These are phyloP conservation scores for Agastache rugosa DNA, from an alignment of 257 asterid species.

Conservation along the genomic window DNA sequence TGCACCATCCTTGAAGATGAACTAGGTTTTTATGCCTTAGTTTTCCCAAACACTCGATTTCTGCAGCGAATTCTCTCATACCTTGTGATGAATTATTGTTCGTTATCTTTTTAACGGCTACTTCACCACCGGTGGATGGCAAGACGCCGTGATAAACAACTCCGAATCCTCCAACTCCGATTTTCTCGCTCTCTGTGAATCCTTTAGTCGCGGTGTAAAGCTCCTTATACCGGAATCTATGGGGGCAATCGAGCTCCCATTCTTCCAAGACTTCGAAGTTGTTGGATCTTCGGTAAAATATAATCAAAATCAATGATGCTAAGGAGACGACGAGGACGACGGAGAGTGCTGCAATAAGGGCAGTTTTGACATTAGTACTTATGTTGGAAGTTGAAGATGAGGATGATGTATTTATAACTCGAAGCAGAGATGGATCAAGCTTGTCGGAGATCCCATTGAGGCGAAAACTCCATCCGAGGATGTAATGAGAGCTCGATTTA, in stretches of 20 bases:
- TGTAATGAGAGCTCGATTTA: slow-evolving; percentile 62
- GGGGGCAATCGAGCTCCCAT: slow-evolving; percentile 84
- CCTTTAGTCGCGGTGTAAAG: slow-evolving; percentile 68
- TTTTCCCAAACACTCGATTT: slow-evolving; percentile 74
- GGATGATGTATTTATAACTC: slow-evolving; percentile 36
- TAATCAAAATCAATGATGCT: slow-evolving; percentile 17
- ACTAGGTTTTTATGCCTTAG: slow-evolving; percentile 75
- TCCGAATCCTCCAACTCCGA: slow-evolving; percentile 81
- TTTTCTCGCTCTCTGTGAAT: slow-evolving; percentile 54
- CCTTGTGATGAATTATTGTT: slow-evolving; percentile 65
- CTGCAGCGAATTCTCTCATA: slow-evolving; percentile 79
- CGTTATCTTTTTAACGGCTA: slow-evolving; percentile 69
- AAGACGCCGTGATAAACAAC: slow-evolving; percentile 66
- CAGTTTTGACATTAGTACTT: slow-evolving; percentile 30
- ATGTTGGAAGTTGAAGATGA: slow-evolving; percentile 20
- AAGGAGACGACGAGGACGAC: slow-evolving; percentile 38
- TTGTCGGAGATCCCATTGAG: slow-evolving; percentile 51
- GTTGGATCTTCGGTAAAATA: slow-evolving; percentile 40
- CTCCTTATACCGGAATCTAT: slow-evolving; percentile 60
- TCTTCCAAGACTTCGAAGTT: slow-evolving; percentile 57
- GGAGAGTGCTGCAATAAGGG: slow-evolving; percentile 50
- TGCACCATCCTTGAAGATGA: slow-evolving; percentile 88
- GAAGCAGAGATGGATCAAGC: slow-evolving; percentile 49
- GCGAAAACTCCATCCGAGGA: slow-evolving; percentile 81
- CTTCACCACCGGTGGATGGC: slow-evolving; percentile 46